Evolutionary conservation across 2,329 filamentous ascomycete genomes (phyloP).

Genomic region (Rutstroemia sp.): DNA sequence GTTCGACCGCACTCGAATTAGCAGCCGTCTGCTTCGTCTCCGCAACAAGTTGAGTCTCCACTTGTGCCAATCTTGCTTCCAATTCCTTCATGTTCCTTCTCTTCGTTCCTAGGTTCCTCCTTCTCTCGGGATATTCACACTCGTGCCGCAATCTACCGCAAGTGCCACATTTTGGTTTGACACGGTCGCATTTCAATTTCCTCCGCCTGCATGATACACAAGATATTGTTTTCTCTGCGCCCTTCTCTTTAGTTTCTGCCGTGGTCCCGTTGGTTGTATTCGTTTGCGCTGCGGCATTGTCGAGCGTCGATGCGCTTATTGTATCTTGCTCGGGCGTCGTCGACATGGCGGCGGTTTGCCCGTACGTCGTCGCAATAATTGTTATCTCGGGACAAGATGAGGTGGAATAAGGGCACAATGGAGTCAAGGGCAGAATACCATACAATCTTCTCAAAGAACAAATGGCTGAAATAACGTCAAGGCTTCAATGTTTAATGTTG

Average conservation of each 20-base stretch:
- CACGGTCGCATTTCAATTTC: slow-evolving; percentile 82
- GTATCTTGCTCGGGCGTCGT: neutral
- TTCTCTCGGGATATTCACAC: slow-evolving; percentile 82
- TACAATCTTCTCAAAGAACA: too few relatives aligned
- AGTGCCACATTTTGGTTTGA: slow-evolving; percentile 70
- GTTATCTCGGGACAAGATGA: too few relatives aligned
- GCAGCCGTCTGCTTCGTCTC: slow-evolving; percentile 15
- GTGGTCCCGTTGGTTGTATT: neutral
- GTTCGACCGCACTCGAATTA: neutral
- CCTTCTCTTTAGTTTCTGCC: neutral
- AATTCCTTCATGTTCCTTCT: slow-evolving; percentile 84
- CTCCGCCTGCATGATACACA: slow-evolving; percentile 77
- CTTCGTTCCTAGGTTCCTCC: slow-evolving; percentile 83
- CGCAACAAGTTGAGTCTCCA: slow-evolving; percentile 62
- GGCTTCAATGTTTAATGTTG: too few relatives aligned
- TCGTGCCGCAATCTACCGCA: slow-evolving; percentile 68
- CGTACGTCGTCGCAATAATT: too few relatives aligned
- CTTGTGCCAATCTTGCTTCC: slow-evolving; percentile 78
- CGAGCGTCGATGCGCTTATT: neutral
- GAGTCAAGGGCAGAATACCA: too few relatives aligned
- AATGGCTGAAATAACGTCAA: too few relatives aligned
- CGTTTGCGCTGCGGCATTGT: neutral
- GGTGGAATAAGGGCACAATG: too few relatives aligned
- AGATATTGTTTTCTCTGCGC: slow-evolving; percentile 53
- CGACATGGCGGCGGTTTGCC: neutral